Evolutionary conservation across 192 early-diverging fungal species (phyloP), one percentile per base, ranked within the genome.

Genomic region (Spizellomyces punctatus): DNA sequence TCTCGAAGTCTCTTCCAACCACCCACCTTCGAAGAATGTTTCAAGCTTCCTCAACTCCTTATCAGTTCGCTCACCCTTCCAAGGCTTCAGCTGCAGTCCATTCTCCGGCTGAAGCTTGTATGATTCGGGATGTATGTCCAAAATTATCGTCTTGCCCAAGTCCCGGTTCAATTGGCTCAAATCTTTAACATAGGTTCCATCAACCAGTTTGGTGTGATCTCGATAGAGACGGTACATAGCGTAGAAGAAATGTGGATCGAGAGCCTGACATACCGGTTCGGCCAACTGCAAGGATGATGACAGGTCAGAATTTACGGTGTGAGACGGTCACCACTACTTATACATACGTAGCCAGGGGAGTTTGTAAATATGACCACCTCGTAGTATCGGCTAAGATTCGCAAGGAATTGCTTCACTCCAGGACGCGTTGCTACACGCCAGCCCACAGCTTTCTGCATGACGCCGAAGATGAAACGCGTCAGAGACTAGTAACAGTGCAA

Each of bases 391-490:
- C 89, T 87, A 68, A 98, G 80, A 78, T 95, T 94, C 63, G 91
- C 87, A 27, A 99, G 73, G 76, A 99, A 96, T 75, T 97, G 92
- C 63, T 99, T 96, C 47, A 96, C 88, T 52, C 95, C 96, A 14
- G 98, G 96, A 56, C 98, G 89, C 75, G 94, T 96, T 46, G 96
- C 98, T 58, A 91, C 89, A 63, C 96, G 88, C 98, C 98, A 99
- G 22, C 98, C 98, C 66, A 93, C 83, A 71, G 96, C 90, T 85
- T 94, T 95, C 90, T 91, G 78, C 57, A 46, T 48, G 63, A 22
- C 36, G 54, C 56, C 19, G 44, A 19, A 6, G 10, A 58, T 58
- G 17, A 63, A 41, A 22, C 4, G 17, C 17, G 17, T n/a, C n/a
- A 42, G 42, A 10, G n/a, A 12, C 16, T 19, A 3, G 16, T 55